Base-by-base conservation (phyloP, 176 grass and related monocot species). In the Saccharum spontaneum region DNA sequence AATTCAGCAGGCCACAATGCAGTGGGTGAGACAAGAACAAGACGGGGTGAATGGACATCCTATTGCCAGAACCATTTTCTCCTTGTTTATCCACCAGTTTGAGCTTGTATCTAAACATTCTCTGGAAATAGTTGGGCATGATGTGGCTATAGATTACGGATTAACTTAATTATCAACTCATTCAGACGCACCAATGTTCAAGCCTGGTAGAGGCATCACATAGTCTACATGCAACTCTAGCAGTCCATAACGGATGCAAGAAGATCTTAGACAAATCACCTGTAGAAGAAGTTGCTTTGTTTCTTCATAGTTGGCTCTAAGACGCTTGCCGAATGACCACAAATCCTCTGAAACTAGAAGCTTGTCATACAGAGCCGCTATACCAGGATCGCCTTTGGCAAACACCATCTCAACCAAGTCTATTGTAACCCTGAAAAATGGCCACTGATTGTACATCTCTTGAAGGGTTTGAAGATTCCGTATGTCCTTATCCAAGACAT, bases 371-470 rank as follows among this genome's bases (percentile, higher is more conserved):
- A 98, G 46, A 48, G 89, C 93, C 24, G 96, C 96, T 83, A 95
- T 98, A 30, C 96, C 96, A 36, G 96, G 96, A 90, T 95, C 91
- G 84, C 95, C 95, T 50, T 95, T 98, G 31, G 95, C 92, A 33
- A 98, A 98, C 73, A 98, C 95, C 93, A 98, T 98, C 89, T 98
- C 95, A 69, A 98, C 91, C 87, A 98, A 82, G 84, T 98, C 95
- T 66, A 98, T 88, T 10, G 95, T 98, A 26, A 98, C 95, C 63
- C 95, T 95, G 83, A 98, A 98, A 79, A 95, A 98, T 9, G 95
- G 95, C 95, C 95, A 98, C 67, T 80, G 80, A 43, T 93, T 95
- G 87, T 98, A 98, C 95, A 95, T 98, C 89, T 95, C 85, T 14
- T 75, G 87, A 39, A 98, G 93, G 62, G 71, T 85, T 18, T 95